Evolutionary conservation across 345 rosid species (phyloP).

Genomic region (Ceriops zippeliana): DNA sequence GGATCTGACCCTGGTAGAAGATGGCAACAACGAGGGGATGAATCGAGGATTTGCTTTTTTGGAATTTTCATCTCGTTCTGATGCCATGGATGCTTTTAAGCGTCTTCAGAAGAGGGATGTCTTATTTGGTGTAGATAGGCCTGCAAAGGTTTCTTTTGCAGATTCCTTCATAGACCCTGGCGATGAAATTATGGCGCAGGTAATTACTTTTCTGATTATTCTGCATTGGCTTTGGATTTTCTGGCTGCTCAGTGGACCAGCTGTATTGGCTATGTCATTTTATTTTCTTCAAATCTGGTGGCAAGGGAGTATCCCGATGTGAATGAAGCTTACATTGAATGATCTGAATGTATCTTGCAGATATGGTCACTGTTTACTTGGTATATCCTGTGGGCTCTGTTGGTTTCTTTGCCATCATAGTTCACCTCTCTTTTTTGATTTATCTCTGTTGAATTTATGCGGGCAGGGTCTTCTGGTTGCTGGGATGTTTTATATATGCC

Average conservation of each 20-base stretch:
- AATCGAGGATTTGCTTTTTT: constrained; percentile 97
- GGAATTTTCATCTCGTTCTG: constrained; percentile 90
- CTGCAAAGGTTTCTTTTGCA: constrained; percentile 95
- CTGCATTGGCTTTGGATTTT: constrained; percentile 21
- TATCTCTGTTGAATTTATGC: background rate
- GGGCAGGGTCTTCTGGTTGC: too few species aligned
- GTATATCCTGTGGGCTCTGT: background rate
- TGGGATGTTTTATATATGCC: too few species aligned
- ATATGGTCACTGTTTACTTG: background rate
- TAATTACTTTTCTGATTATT: constrained; percentile 35
- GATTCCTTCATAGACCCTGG: constrained; percentile 94
- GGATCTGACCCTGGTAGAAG: constrained; percentile 89
- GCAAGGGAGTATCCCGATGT: background rate
- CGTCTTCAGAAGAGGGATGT: constrained; percentile 89
- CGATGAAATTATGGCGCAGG: constrained; percentile 98
- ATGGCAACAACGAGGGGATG: constrained; percentile 75
- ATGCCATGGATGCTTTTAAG: constrained; percentile 92
- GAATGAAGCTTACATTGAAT: background rate
- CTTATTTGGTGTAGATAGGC: constrained; percentile 89
- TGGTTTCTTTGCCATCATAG: background rate
- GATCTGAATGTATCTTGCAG: background rate
- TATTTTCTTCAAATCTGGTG: background rate
- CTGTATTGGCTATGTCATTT: background rate
- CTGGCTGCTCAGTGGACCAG: background rate
- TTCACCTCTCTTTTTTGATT: background rate